A percentile compares a stretch with the other conserved stretches of the same genome.
Evolutionary conservation across 1,284 basidiomycete species (phyloP).

Genomic region (Amylostereum areolatum): DNA sequence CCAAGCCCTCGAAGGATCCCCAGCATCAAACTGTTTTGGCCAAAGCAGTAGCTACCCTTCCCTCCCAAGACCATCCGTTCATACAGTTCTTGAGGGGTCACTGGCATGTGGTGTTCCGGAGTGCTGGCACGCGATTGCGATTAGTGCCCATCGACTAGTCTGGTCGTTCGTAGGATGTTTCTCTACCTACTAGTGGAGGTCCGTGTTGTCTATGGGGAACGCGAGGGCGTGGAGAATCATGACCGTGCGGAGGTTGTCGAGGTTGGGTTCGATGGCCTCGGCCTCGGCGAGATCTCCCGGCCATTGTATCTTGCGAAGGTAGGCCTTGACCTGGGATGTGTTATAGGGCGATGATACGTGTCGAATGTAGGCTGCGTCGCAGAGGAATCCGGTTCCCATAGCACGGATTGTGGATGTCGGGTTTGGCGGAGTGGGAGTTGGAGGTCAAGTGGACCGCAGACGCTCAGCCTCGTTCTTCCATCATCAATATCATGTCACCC

Average conservation of each 20-base stretch:
- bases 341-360: conserved; percentile 1
- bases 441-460: not conserved
- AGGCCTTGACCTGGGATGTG: not conserved
- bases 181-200: conserved; percentile 4
- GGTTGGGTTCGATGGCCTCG: not conserved
- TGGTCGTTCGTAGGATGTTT: too few relatives aligned
- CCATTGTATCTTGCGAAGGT: conserved; percentile 1
- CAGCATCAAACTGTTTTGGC: conserved; percentile 28
- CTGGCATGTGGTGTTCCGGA: conserved; percentile 25
- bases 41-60: conserved; percentile 32
- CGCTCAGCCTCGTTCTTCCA: not conserved
- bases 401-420: not conserved
- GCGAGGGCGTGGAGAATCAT: conserved; percentile 3
- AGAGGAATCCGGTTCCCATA: not conserved
- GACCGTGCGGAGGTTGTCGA: conserved; percentile 3
- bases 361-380: conserved; percentile 2
- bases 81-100: conserved; percentile 23
- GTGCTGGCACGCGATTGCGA: conserved; percentile 17
- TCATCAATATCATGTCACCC: too few relatives aligned
- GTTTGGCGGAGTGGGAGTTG: not conserved
- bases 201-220: conserved; percentile 3
- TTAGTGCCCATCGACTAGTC: too few relatives aligned
- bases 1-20: conserved; percentile 32
- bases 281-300: not conserved
- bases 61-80: conserved; percentile 22